Evolutionary conservation across 225 moss, liverwort and hornwort species (phyloP).

Genomic region (Rhytidiadelphus loreus): DNA sequence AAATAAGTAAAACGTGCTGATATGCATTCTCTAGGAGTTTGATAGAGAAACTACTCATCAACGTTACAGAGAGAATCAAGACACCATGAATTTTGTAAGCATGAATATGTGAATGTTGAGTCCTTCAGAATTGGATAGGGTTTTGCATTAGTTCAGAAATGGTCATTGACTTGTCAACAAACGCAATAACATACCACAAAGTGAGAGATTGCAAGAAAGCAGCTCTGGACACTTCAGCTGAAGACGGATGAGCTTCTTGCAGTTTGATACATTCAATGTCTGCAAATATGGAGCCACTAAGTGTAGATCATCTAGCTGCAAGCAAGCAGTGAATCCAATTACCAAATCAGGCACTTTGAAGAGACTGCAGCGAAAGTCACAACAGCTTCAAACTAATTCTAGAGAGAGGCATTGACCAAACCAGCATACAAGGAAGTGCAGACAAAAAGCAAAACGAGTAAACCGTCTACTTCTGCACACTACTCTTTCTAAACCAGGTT

Average conservation of each 20-base stretch:
- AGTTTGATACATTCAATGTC: slow-evolving; percentile 73
- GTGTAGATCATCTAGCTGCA: slow-evolving; percentile 69
- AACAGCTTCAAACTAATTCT: background rate
- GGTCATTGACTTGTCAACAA: background rate
- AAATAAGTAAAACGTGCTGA: background rate
- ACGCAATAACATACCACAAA: slow-evolving; percentile 58
- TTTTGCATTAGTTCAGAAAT: background rate
- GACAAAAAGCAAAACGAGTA: background rate
- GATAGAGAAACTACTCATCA: background rate
- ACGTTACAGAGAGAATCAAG: background rate
- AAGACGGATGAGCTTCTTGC: slow-evolving; percentile 78
- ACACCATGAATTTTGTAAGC: background rate
- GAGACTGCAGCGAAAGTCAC: background rate
- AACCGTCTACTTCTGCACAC: background rate
- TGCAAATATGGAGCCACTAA: slow-evolving; percentile 67
- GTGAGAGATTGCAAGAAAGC: slow-evolving; percentile 71
- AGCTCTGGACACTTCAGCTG: slow-evolving; percentile 84
- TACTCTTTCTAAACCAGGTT: background rate
- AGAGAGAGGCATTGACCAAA: background rate
- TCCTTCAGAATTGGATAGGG: background rate
- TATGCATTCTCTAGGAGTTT: background rate
- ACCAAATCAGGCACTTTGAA: background rate
- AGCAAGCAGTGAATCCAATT: background rate
- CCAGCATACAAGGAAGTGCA: background rate
- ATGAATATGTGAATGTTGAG: background rate